Base-by-base conservation (phyloP, 352 stramenopile species). In the Thalassiosira delicatula region DNA sequence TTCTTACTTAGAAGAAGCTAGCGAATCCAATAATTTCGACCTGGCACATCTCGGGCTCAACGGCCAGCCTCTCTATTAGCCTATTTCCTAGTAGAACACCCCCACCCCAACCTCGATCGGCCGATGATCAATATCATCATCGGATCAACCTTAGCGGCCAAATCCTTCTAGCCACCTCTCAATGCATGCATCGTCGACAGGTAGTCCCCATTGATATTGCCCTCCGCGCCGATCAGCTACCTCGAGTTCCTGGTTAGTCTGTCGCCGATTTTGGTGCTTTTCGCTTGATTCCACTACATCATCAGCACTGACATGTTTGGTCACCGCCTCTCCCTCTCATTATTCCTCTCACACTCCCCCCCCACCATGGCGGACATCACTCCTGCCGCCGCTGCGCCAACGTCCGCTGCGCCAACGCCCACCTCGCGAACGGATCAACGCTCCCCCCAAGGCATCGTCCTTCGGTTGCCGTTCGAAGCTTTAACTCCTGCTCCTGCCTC, bases 41-140 rank as follows among this genome's bases (percentile, higher is more conserved):
- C 44, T 53, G 44, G 44, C 44, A 17, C 44, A 53, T 23, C 44
- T 53, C 44, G 9, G 9, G 44, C 9, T 53, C 44, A 53, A 23
- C 44, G 2, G 44, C 44, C 44, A 19, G 9, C 44, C 44, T 53
- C 44, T 53, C 44, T 53, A 53, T 53, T 53, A 53, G 44, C 44
- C 44, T 53, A 53, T 53, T 53, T n/a, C 7, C 19, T 53, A 53
- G 44, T 23, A 53, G 9, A 53, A 53, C 19, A 53, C 44, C 44
- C 9, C 19, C 44, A 53, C 19, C 44, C 14, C 44, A 53, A 53
- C 44, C 44, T 53, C 44, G 44, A 53, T 19, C 44, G 14, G 44
- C 44, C 44, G 44, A 19, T 53, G 44, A 53, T 53, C 44, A 53
- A 53, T 53, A 53, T 53, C 44, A 23, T 19, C 7, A 53, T 53